Conservation (phyloP, 2,329 filamentous ascomycete genomes). For the Dissoconium aciculare region DNA sequence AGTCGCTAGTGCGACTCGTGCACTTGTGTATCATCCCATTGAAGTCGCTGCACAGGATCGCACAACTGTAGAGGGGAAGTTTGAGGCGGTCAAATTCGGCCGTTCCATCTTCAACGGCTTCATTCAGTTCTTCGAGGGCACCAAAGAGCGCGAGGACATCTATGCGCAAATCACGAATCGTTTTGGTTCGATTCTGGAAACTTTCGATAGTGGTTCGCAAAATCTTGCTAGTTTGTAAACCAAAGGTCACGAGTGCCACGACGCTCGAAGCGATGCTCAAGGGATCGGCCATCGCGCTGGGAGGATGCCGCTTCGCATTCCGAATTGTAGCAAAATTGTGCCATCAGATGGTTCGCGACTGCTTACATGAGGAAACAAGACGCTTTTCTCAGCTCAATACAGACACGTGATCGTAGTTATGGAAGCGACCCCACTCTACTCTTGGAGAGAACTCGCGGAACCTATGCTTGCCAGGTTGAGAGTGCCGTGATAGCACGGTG, state of each 20-base stretch:
- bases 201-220: neutral
- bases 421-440: too few relatives aligned
- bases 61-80: neutral
- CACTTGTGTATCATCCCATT: neutral
- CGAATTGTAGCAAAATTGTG: too few relatives aligned
- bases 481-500: too few relatives aligned
- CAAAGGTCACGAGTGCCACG: neutral
- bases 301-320: too few relatives aligned
- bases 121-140: neutral
- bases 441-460: too few relatives aligned
- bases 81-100: neutral
- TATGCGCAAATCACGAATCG: neutral
- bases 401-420: too few relatives aligned
- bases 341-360: too few relatives aligned
- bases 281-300: too few relatives aligned
- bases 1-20: neutral
- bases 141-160: neutral
- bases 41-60: constrained; percentile 1
- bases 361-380: too few relatives aligned
- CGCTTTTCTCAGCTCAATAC: too few relatives aligned
- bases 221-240: constrained; percentile 1
- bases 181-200: constrained; percentile 1
- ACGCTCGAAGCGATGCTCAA: constrained; percentile 1
- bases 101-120: neutral
- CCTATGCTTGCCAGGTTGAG: too few relatives aligned